A percentile compares a stretch with the other conserved stretches of the same genome.
Evolutionary conservation across 305 asterid genomes (phyloP).

Genomic region (Fraxinus sp.): DNA sequence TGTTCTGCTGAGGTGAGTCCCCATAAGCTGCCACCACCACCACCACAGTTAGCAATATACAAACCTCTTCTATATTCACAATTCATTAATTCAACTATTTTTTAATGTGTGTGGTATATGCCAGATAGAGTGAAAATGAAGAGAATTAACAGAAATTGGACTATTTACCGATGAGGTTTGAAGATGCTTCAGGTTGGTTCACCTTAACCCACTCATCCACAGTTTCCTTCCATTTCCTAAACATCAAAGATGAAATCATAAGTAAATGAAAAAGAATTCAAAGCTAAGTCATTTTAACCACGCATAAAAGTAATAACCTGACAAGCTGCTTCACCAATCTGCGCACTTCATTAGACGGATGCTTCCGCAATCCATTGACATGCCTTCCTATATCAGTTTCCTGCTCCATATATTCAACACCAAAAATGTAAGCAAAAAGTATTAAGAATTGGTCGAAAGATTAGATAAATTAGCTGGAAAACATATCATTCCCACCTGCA

Average conservation of each 20-base stretch:
- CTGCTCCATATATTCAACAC: conserved; percentile 34
- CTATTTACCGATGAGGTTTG: conserved; percentile 49
- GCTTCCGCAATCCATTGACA: conserved; percentile 81
- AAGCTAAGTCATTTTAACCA: conserved; percentile 1
- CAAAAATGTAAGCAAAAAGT: background rate
- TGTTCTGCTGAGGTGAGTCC: conserved; percentile 89
- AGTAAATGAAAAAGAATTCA: background rate
- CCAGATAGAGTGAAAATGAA: background rate
- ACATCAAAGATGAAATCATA: conserved; percentile 21
- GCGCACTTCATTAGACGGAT: conserved; percentile 69
- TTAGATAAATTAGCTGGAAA: background rate
- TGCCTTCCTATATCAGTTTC: conserved; percentile 89
- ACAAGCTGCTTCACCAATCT: conserved; percentile 85
- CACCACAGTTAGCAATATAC: conserved; percentile 38
- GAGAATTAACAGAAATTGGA: conserved; percentile 2
- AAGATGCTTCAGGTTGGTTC: conserved; percentile 54
- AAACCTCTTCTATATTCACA: conserved; percentile 29
- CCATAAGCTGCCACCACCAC: conserved; percentile 76
- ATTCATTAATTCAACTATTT: conserved; percentile 23
- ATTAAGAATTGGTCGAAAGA: background rate
- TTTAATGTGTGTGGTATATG: background rate
- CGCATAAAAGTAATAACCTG: conserved; percentile 46
- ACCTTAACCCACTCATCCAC: conserved; percentile 92
- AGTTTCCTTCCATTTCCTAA: conserved; percentile 87
- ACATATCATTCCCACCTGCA: conserved; percentile 43